Conservation (phyloP, 2,329 filamentous ascomycete genomes). For the Biscogniauxia marginata region DNA sequence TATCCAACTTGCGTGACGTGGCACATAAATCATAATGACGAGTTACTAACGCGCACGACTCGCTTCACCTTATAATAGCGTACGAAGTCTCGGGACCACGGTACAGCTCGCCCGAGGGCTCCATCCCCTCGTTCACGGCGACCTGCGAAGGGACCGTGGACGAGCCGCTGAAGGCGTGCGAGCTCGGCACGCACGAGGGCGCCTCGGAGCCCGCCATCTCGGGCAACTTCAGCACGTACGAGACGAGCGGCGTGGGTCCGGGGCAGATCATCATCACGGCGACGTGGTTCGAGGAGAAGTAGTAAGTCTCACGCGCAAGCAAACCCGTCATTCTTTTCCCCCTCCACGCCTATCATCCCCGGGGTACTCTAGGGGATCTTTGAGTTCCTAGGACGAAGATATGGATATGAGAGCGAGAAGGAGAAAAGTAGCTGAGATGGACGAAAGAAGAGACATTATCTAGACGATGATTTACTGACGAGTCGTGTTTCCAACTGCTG, state of each 20-base stretch:
- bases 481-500: no score
- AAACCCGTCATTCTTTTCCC: neutral
- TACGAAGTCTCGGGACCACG: conserved; percentile 14
- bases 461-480: no score
- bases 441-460: neutral
- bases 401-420: no score
- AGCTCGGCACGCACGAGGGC: conserved; percentile 3
- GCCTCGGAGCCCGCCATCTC: conserved; percentile 1
- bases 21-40: no score
- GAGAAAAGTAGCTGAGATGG: no score
- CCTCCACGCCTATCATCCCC: neutral
- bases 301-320: conserved; percentile 13
- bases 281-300: conserved; percentile 10
- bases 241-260: conserved; percentile 19
- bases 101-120: conserved; percentile 1
- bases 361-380: neutral
- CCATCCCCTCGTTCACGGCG: conserved; percentile 12
- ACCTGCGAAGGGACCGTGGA: conserved; percentile 15
- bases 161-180: conserved; percentile 10
- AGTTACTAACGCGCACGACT: no score
- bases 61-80: neutral
- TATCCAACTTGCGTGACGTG: no score
- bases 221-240: conserved; percentile 22
- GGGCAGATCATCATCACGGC: conserved; percentile 14
- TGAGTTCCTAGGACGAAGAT: no score